These are phyloP conservation scores for Phlebopus sp. DNA, from an alignment of 1,284 basidiomycete species.

Conservation along the genomic window DNA sequence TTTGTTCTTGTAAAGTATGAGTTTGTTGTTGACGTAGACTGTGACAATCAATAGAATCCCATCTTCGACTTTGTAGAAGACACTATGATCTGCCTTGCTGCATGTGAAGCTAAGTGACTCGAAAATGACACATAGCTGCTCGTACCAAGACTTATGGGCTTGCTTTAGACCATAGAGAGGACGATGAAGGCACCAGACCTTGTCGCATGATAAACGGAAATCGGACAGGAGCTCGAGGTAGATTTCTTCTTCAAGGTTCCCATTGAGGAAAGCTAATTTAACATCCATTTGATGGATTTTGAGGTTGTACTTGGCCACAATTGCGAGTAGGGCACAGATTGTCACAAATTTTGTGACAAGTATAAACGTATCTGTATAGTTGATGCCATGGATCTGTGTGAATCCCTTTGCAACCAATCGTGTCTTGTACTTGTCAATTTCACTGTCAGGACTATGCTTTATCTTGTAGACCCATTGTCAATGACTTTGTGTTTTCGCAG, in stretches of 20 bases:
- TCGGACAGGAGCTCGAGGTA: conserved; percentile 26
- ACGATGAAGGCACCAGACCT: conserved; percentile 1
- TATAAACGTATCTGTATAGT: conserved; percentile 17
- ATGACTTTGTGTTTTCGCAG: too few species aligned
- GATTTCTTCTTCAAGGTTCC: conserved; percentile 17
- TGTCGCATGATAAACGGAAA: conserved; percentile 10
- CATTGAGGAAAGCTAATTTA: conserved; percentile 28
- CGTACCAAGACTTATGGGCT: conserved; percentile 27
- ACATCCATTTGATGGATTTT: conserved; percentile 28
- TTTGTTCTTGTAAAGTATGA: neutral
- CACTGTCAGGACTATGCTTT: conserved; percentile 12
- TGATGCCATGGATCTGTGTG: conserved; percentile 3
- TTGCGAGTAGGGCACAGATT: conserved; percentile 2
- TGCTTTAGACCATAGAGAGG: conserved; percentile 31
- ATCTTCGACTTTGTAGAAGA: neutral
- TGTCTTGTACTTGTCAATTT: conserved; percentile 13
- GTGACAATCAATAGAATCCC: neutral
- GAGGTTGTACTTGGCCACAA: neutral
- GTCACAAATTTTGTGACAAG: conserved; percentile 20
- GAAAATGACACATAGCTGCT: conserved; percentile 12
- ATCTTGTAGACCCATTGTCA: conserved; percentile 2
- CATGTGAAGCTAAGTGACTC: neutral
- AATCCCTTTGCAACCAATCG: conserved; percentile 13
- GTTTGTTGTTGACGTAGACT: conserved; percentile 4
- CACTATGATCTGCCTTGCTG: neutral